These are phyloP conservation scores for Candida adriatica DNA, from an alignment of 805 yeast genomes.

Conservation along the genomic window DNA sequence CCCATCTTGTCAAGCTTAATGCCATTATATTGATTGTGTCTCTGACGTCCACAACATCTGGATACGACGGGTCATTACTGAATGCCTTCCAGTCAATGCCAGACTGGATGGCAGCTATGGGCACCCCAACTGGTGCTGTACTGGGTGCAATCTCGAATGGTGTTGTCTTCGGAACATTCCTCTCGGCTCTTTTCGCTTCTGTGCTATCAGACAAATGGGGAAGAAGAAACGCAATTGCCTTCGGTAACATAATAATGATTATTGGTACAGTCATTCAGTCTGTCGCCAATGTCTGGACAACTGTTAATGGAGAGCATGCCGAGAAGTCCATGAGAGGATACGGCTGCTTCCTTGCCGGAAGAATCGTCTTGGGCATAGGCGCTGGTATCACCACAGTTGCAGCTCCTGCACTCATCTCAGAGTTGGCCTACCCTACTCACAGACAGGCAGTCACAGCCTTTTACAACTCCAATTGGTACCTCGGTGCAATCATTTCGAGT, in stretches of 20 bases:
- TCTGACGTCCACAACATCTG: too few relatives aligned
- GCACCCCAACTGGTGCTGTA: conserved; percentile 28
- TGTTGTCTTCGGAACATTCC: conserved; percentile 31
- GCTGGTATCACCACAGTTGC: conserved; percentile 38
- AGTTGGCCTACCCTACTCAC: conserved; percentile 40
- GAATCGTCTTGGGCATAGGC: conserved; percentile 39
- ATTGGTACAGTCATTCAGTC: conserved; percentile 15
- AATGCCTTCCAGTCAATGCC: conserved; percentile 39
- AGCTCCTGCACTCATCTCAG: conserved; percentile 44
- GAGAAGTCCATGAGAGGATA: too few relatives aligned
- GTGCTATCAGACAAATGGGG: conserved; percentile 30
- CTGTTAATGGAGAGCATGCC: too few relatives aligned
- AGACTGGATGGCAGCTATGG: conserved; percentile 31
- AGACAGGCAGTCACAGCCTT: conserved; percentile 33
- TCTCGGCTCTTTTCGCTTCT: conserved; percentile 22
- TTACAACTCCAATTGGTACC: conserved; percentile 43
- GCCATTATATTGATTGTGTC: too few relatives aligned
- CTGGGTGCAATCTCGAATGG: conserved; percentile 34
- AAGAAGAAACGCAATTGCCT: conserved; percentile 24
- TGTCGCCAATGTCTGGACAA: too few relatives aligned
- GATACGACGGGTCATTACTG: conserved; percentile 40
- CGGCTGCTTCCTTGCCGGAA: conserved; percentile 12
- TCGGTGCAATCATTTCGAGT: conserved; percentile 42
- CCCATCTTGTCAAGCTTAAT: too few relatives aligned
- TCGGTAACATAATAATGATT: conserved; percentile 11